A percentile compares a stretch with the other conserved stretches of the same genome.
These are phyloP conservation scores for Fusarium sp. DNA, from an alignment of 2,329 filamentous ascomycete genomes.

Conservation along the genomic window DNA sequence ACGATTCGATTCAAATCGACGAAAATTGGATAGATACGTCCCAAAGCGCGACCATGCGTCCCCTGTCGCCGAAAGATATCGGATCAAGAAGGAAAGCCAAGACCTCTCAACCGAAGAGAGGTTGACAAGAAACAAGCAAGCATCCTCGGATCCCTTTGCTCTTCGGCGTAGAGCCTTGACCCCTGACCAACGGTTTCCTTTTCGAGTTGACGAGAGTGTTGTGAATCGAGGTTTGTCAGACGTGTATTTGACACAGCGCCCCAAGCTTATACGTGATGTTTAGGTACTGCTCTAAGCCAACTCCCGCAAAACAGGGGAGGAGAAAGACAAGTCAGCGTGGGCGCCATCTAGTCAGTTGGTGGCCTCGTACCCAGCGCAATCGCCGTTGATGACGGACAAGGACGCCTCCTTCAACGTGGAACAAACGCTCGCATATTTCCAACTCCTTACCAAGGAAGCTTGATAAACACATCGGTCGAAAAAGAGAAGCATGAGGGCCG, in stretches of 20 bases:
- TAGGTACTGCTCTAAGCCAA: constrained; percentile 41
- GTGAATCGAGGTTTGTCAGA: constrained; percentile 23
- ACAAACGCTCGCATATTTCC: constrained; percentile 76
- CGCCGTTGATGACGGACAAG: constrained; percentile 71
- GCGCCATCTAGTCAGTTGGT: constrained; percentile 81
- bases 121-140: constrained; percentile 54
- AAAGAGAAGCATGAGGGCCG: constrained; percentile 76
- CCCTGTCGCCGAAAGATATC: constrained; percentile 56
- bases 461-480: constrained; percentile 65
- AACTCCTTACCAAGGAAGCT: constrained; percentile 58
- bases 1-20: constrained; percentile 18
- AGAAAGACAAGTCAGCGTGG: constrained; percentile 68
- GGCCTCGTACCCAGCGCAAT: constrained; percentile 68
- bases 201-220: constrained; percentile 24
- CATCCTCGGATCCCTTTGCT: constrained; percentile 56
- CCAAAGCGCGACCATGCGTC: constrained; percentile 52
- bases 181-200: constrained; percentile 20
- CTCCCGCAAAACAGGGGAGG: constrained; percentile 35
- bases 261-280: constrained; percentile 19
- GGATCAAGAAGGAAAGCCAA: constrained; percentile 54
- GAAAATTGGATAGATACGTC: constrained; percentile 61
- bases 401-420: constrained; percentile 73
- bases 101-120: constrained; percentile 57
- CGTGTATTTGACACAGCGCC: not conserved
- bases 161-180: constrained; percentile 40